A percentile compares a stretch with the other conserved stretches of the same genome.
Conservation (phyloP, 2,329 filamentous ascomycete species). For the Nemania sp. region DNA sequence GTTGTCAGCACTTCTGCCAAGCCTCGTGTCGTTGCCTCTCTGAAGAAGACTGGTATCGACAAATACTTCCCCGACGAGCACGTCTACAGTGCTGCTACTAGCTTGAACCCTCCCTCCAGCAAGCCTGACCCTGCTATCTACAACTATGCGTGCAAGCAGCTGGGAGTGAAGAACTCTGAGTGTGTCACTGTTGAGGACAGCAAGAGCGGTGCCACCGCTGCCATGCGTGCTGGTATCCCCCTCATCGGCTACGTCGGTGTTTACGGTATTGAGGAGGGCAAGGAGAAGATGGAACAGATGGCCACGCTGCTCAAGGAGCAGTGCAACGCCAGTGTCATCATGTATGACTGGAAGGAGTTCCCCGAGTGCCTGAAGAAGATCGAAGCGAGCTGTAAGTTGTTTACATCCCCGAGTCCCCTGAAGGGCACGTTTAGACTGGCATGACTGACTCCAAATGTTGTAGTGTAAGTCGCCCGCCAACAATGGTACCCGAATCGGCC, state of each 20-base stretch:
- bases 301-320: conserved; percentile 62
- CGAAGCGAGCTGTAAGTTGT: conserved; percentile 41
- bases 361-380: conserved; percentile 53
- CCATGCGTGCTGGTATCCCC: conserved; percentile 76
- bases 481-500: conserved; percentile 18
- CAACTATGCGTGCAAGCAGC: conserved; percentile 72
- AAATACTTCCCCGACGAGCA: conserved; percentile 75
- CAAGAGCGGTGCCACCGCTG: conserved; percentile 76
- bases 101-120: conserved; percentile 73
- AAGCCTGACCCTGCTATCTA: conserved; percentile 84
- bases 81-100: conserved; percentile 78
- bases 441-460: not conserved
- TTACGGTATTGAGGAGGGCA: conserved; percentile 56
- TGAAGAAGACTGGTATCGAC: conserved; percentile 76
- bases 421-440: not conserved
- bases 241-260: conserved; percentile 79
- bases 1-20: conserved; percentile 79
- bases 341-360: conserved; percentile 60
- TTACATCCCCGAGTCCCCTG: not conserved
- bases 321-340: conserved; percentile 64
- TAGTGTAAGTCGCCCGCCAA: conserved; percentile 45
- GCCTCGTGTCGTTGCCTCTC: conserved; percentile 74
- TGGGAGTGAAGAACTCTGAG: conserved; percentile 73
- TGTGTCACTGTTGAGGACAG: conserved; percentile 79
- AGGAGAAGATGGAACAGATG: conserved; percentile 68